phyloP scores from a whole-genome alignment of 208 protist species.

The Acanthamoeba lenticulata region DNA sequence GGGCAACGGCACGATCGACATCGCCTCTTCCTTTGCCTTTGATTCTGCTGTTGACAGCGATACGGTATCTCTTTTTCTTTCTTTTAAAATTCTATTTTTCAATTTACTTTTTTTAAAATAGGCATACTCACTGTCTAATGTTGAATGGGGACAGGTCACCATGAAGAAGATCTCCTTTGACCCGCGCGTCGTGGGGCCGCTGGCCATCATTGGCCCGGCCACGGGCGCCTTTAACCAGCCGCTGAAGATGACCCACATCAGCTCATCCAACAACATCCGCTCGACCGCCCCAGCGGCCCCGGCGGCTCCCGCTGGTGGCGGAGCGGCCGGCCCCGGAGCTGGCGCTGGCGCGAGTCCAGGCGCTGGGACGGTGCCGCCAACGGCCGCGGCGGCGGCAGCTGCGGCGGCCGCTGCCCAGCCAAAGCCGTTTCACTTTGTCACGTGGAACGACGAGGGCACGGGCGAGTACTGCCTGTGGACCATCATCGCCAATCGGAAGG shows the following conservation, averaged over 20 bases:
- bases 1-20: not conserved
- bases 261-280: constrained; percentile 54
- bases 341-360: not conserved
- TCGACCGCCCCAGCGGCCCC: not conserved
- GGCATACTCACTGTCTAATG: not conserved
- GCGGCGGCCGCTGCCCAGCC: not conserved
- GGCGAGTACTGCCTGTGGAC: constrained; percentile 61
- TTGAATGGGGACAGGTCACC: not conserved
- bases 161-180: constrained; percentile 42
- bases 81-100: no score
- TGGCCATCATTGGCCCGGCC: constrained; percentile 48
- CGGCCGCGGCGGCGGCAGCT: not conserved
- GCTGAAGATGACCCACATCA: constrained; percentile 47
- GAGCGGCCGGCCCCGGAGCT: not conserved
- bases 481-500: constrained; percentile 55
- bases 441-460: constrained; percentile 26
- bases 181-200: constrained; percentile 31
- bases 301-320: not conserved
- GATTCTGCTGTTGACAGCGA: not conserved
- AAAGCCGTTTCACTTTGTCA: constrained; percentile 45
- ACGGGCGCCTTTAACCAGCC: constrained; percentile 24
- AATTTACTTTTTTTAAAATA: not conserved
- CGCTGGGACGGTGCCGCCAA: not conserved
- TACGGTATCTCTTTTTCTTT: no score
- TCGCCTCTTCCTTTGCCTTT: not conserved